Evolutionary conservation across 148 eudicot species (phyloP), one percentile per base, ranked within the genome.

Genomic region (Chenopodium album): DNA sequence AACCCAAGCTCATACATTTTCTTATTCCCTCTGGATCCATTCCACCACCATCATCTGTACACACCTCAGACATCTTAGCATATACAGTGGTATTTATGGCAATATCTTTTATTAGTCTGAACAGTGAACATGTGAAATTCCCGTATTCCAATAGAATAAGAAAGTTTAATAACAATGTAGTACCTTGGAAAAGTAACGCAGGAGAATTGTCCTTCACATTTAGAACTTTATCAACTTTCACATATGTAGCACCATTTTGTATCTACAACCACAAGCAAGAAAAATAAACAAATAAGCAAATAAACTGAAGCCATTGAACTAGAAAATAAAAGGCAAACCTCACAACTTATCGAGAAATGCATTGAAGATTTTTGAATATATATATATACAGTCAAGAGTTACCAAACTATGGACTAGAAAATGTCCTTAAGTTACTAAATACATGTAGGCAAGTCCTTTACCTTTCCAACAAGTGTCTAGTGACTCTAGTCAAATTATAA

Each of bases 1-100:
- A 95, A 62, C 99, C 99, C 88, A 95, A 89, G 88, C 99, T 93
- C 99, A 95, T 95, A 86, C 99, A 95, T 86, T 92, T 95, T 75
- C 98, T 89, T 54, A 95, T 85, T 81, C 90, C 76, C 17, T 92
- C 98, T 29, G 99, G 97, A 89, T 93, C 90, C 99, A 95, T 95
- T 79, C 99, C 99, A 41, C 99, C 98, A 34, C 99, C 99, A 85
- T 95, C 97, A 88, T 95, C 99, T 95, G 88, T 78, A 76, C 14
- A 73, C 37, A 79, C 79, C 28, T 62, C 31, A 73, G 59, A 83
- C 59, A 74, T 52, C 32, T 80, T 64, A 72, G 32, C 69, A 80
- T 19, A 37, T n/a, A 77, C 52, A 69, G 19, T n/a, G 62, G 47
- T 11, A 73, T 7, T n/a, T 4, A 77, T 60, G 77, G 73, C 46